Evolutionary conservation across 108 stramenopile species (phyloP), one percentile per base, ranked within the genome.

Genomic region (Cyclostephanos tholiformis): DNA sequence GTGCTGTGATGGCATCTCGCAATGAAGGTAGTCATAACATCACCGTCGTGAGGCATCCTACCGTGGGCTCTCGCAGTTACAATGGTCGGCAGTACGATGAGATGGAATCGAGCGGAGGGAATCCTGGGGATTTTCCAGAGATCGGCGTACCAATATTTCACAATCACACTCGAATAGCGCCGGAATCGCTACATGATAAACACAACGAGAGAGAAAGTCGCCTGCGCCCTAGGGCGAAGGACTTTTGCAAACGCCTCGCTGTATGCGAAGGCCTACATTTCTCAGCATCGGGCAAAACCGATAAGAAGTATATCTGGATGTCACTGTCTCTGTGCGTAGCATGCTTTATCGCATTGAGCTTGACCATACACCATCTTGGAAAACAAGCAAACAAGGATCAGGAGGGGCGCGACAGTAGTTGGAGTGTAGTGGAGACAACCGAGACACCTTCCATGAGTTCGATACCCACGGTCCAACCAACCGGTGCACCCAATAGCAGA

Each of bases 161-260:
- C 43, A 58, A 60, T 60, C 69, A 70, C 17, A 41, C 32, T 65
- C 9, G 39, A 46, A 35, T 58, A 55, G 27, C 56, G 17, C 57
- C 44, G 29, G 58, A 22, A 25, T 29, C 38, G n/a, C 58, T 39
- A 3, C 63, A 39, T 30, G 25, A 20, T 25, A 12, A 52, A 25
- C 14, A 65, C 6, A 35, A 52, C 50, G 51, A 55, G 39, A 20
- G 23, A n/a, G 61, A 26, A 17, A 60, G 65, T 12, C 74, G 58
- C n/a, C 23, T 49, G 19, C 66, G 64, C 26, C 46, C 26, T 20
- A 60, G 36, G 30, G 75, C 67, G 0, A 22, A 43, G 53, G 76
- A 64, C 20, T 69, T 62, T 32, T 60, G 66, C 32, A 50, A 65
- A 70, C 58, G 60, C 14, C 63, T 69, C 69, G 65, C 63, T 10